Base-by-base conservation (phyloP, 768 basidiomycete species). In the Chalciporus chontae region DNA sequence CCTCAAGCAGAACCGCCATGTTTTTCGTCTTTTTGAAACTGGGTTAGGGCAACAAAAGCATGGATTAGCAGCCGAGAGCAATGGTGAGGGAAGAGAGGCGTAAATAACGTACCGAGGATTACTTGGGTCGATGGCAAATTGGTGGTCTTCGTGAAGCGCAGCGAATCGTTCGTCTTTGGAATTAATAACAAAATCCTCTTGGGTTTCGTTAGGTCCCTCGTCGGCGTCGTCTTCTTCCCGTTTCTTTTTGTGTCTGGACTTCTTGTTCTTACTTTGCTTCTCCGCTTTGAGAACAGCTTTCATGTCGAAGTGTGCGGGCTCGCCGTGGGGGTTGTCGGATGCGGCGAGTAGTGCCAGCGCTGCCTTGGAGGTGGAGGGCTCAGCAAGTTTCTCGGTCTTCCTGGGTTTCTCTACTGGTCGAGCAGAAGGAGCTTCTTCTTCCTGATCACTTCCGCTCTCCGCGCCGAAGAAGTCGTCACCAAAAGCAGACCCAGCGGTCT, bases 11-110 rank as follows among this genome's bases (percentile, higher is more conserved):
- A 2, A 84, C 81, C 8, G 79, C 64, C 95, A 98, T 99, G 43
- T 83, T 83, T 68, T 87, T 90, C 1, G 95, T 94, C 74, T 88
- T 93, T 67, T 87, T 92, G 75, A 88, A 98, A 48, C 94, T 97
- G 60, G 18, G 39, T 15, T 17, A n/a, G 14, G 4, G 45, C 13
- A 49, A 14, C 11, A 13, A 26, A 43, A 41, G 21, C 19, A n/a
- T n/a, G n/a, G 23, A 19, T 58, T 6, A 31, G 15, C n/a, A 38
- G 11, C 9, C 2, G 4, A 17, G 18, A 40, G 26, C 23, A 39
- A 15, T 39, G n/a, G 9, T 26, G 26, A 29, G 13, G 27, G 43
- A 31, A 18, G 4, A 3, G 14, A 13, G 5, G 8, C 15, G 29
- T 34, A 49, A 26, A 19, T 0, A 15, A 77, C 93, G 56, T 63